Base-by-base conservation (phyloP, 768 basidiomycete genomes). In the Trichaptum fuscoviolaceum region DNA sequence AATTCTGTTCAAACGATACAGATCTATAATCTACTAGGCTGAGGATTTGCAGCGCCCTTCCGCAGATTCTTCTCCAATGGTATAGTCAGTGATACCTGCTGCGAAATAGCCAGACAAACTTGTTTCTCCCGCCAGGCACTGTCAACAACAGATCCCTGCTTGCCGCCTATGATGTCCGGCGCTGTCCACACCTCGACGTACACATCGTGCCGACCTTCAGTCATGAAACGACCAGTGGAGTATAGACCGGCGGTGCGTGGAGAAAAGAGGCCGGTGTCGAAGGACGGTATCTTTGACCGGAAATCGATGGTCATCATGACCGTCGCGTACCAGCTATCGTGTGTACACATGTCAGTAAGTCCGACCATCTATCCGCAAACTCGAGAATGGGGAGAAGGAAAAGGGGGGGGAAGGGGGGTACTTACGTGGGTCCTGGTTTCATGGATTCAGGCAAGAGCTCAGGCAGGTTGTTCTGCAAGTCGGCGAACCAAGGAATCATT, bases 181-280 rank as follows among this genome's bases (percentile, higher is more conserved):
- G 88, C 86, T 7, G 85, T 85, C 88, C 88, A 90, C 15, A 89
- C 77, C 70, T 89, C 89, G 2, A 84, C 81, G 68, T 84, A 84
- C 5, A 73, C 70, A 62, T 89, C 86, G 68, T 90, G 87, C 65
- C 87, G 77, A 8, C 82, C 82, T 67, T 83, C 77, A 62, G 81
- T 81, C 66, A 85, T 70, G 71, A 88, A 89, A 7, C 78, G 79
- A 0, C 84, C 81, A 18, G 75, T 75, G n/a, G 83, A 80, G 71
- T 86, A 89, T 2, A 89, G 25, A 1, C 84, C 88, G 9, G 88
- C 83, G 0, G 85, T 87, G 8, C 86, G 82, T 65, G 72, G 59
- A 25, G 68, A 0, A 87, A 79, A 71, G 84, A 75, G 15, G 71
- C 69, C 27, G 67, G 24, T 24, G 68, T 67, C 4, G 78, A 80